Evolutionary conservation across 768 basidiomycete species (phyloP), one percentile per base, ranked within the genome.

Genomic region (Suillus fuscotomentosus): DNA sequence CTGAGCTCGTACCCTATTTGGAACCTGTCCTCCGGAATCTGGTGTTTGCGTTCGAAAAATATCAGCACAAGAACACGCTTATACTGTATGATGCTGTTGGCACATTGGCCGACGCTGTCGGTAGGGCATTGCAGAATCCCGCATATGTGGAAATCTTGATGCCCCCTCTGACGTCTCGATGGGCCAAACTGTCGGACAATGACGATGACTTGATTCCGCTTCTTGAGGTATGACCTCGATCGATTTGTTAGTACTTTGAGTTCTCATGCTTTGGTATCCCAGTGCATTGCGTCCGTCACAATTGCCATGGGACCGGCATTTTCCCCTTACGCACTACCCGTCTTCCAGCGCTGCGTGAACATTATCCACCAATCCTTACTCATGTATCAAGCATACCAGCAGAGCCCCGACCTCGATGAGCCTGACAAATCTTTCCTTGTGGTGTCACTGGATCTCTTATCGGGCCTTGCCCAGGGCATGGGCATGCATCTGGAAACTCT

Each of bases 51-150:
- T 99, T 99, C 77, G 87, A 92, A 63, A 98, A 97, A 79, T 99
- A 99, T 77, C 97, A 99, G 74, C 96, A 97, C 78, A 99, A 99
- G 84, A 99, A 99, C 75, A 90, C 99, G 86, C 85, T 99, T 69
- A 99, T 99, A 65, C 80, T 99, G 39, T 99, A 99, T 73, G 97
- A 99, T 71, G 97, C 97, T n/a, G 91, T 99, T 54, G 97, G 97
- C 8, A 99, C 97, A 1, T 82, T 99, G 43, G 97, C 97, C 8
- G 97, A 99, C 72, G 95, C 96, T 5, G 97, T 99, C 51, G 96
- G 96, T 3, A 75, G 88, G 45, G 92, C 94, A 6, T 79, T 99
- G 66, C 88, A 91, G 72, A 93, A 95, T 73, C 85, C 93, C 9
- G 79, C 86, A 10, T 95, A 92, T 73, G 92, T 99, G 60, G 94